A percentile compares a stretch with the other conserved stretches of the same genome.
phyloP scores from a whole-genome alignment of 208 protist species.

The Naegleria fowleri region DNA sequence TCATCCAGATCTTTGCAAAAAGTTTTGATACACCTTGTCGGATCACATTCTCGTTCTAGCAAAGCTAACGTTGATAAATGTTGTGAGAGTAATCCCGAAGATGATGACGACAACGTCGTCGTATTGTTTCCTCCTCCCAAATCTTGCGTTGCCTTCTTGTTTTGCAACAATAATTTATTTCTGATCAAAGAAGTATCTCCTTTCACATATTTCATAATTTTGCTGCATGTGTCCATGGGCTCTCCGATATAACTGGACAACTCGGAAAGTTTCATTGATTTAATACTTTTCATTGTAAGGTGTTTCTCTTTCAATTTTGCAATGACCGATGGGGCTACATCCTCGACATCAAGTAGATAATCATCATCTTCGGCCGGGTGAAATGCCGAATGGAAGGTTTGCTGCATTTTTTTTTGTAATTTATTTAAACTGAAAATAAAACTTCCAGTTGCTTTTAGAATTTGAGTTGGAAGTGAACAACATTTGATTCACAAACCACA shows the following conservation, averaged over 20 bases:
- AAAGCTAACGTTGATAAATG: neutral
- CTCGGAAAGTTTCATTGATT: neutral
- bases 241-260: neutral
- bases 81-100: neutral
- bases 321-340: neutral
- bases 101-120: neutral
- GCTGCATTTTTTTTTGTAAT: too few species aligned
- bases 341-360: neutral
- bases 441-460: too few species aligned
- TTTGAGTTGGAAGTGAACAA: too few species aligned
- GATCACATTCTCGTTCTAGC: neutral
- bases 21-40: conserved; percentile 48
- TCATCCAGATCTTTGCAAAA: conserved; percentile 64
- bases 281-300: neutral
- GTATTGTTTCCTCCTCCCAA: neutral
- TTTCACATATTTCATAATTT: neutral
- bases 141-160: neutral
- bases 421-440: too few species aligned
- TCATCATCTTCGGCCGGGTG: neutral
- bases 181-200: neutral
- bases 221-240: neutral
- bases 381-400: too few species aligned
- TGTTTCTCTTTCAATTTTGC: neutral
- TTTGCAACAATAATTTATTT: neutral
- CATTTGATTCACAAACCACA: too few species aligned